Base-by-base conservation (phyloP, 2,329 filamentous ascomycete genomes). In the Celoporthe dispersa region DNA sequence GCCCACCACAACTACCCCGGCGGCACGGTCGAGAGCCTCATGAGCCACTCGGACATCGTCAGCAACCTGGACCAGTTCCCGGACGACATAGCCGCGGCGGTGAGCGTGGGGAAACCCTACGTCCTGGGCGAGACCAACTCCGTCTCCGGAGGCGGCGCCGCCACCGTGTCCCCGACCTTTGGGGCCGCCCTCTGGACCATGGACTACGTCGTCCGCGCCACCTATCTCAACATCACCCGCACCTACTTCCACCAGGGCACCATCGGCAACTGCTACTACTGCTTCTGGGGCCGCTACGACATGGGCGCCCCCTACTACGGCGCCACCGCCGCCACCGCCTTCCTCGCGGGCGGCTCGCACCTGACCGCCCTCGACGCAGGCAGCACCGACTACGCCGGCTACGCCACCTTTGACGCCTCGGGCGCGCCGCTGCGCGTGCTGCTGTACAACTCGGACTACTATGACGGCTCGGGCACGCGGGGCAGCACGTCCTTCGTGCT, bases 261-360 rank as follows among this genome's bases (percentile, higher is more conserved):
- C 0, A 81, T 87, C 11, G 84, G 84, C 3, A 84, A 85, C 74
- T 86, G 85, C 71, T 80, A 82, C 72, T 85, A 85, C 73, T 84
- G 82, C 75, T 84, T 81, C 78, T 85, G 81, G 80, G 82, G 81
- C 2, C 77, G 81, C 3, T 84, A 85, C 73, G 79, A 76, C 57
- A 86, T 85, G 79, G 84, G 84, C 0, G 80, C 83, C 0, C 84
- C 85, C 0, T 87, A 86, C 74, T 86, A 85, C 68, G 85, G 85
- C 4, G 85, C 84, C 0, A 84, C 83, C 62, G 81, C 81, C 3
- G 84, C 84, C 1, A 80, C 81, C 2, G 80, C 83, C n/a, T 76
- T 84, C 1, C 74, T 86, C 37, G 82, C 83, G 1, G 78, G 80
- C 0, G 83, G 81, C 0, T 75, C 79, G n/a, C 75, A 81, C 59